Evolutionary conservation across 2,329 filamentous ascomycete genomes (phyloP), one percentile per base, ranked within the genome.

Genomic region (Hypoxylon sp.): DNA sequence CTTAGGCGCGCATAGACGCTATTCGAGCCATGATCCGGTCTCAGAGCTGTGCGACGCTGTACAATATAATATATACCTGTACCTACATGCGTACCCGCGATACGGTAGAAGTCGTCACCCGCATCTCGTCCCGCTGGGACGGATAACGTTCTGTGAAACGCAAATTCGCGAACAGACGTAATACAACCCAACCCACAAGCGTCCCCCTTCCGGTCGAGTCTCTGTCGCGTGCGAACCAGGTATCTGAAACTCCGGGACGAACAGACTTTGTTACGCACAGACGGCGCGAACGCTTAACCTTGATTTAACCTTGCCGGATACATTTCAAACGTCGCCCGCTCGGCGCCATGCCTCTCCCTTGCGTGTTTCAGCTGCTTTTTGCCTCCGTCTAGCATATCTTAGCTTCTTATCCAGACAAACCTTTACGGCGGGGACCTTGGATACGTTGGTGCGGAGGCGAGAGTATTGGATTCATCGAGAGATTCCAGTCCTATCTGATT

Each of bases 371-470:
- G 20, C 54, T 50, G 11, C 38, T 22, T 22, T 51, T n/a, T n/a
- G 12, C 14, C 42, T 30, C 28, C 14, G 32, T 49, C 22, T 14
- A 36, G 40, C n/a, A 18, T 49, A 18, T 12, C 14, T 1, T 40
- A n/a, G n/a, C n/a, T n/a, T n/a, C 24, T 22, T 32, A 44, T 44
- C 9, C 16, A 20, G 36, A 20, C 5, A 20, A 24, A 22, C n/a
- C 9, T 44, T 33, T 14, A 8, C 9, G 3, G 14, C 18, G 12
- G 24, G 52, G 42, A n/a, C 30, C 20, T 16, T 4, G 33, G 38
- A 42, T 59, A 66, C 64, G 64, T 66, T 59, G 59, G n/a, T 48
- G 30, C 32, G 59, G 59, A 42, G 57, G 32, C 55, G 54, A 66
- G 59, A 63, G 56, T 63, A 9, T 49, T 56, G 64, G 64, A 28